Percentiles rank a stretch among this genome's conserved stretches.
Conservation (phyloP, 2,329 filamentous ascomycete species). For the Talaromyces sp. region DNA sequence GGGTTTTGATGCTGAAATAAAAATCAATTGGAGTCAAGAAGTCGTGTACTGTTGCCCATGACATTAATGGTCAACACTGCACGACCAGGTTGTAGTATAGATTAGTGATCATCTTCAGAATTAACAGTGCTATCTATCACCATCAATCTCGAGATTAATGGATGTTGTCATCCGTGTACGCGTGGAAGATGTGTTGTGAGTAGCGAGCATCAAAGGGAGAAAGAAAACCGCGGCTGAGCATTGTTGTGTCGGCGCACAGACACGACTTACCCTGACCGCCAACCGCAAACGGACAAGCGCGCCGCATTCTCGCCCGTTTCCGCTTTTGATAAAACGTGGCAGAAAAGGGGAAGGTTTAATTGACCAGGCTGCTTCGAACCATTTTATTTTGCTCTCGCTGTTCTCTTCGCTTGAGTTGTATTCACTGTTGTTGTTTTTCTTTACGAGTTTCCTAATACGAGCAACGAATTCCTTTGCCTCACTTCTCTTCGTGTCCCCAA, state of each 20-base stretch:
- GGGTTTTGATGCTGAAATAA: constrained; percentile 5
- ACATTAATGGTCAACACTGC: neutral
- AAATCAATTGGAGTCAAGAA: neutral
- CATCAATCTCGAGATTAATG: neutral
- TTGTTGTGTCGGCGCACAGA: neutral
- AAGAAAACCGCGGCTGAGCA: neutral
- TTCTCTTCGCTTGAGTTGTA: neutral
- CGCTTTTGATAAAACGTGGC: constrained; percentile 9
- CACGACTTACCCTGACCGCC: constrained; percentile 6
- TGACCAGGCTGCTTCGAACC: neutral
- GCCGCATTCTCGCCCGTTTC: neutral
- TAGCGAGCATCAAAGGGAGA: neutral
- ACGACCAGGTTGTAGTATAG: neutral
- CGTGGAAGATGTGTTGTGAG: neutral
- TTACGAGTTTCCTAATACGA: neutral
- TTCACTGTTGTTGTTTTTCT: neutral
- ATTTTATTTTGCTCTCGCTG: neutral
- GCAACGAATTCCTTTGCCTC: neutral
- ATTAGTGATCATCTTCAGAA: neutral
- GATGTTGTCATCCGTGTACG: neutral
- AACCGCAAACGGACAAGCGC: constrained; percentile 8
- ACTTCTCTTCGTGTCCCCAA: neutral
- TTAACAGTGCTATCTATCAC: neutral
- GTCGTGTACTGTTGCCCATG: neutral
- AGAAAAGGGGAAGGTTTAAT: constrained; percentile 9